Evolutionary conservation across 768 basidiomycete species (phyloP), one percentile per base, ranked within the genome.

Genomic region (Amanita polypyramis): DNA sequence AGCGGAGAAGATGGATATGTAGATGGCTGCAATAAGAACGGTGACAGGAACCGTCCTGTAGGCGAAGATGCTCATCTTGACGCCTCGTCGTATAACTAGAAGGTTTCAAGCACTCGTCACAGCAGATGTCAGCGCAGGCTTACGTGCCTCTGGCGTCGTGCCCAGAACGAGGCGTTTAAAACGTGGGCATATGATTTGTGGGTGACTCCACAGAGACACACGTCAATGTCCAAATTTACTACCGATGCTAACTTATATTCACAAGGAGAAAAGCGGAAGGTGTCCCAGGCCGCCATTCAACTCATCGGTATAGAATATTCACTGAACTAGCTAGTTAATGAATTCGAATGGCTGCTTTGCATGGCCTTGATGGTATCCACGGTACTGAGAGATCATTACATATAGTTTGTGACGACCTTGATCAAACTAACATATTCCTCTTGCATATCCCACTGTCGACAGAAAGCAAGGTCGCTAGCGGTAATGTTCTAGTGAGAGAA

Each of bases 21-120:
- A 85, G 29, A 76, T 55, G 47, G 76, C 41, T 8, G 73, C 51
- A 12, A 73, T 60, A 2, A 81, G 56, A 44, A 76, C 45, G 4
- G 61, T 57, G 7, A 60, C 60, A 34, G 64, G 60, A 9, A 59
- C 33, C 17, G 58, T 56, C 21, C 60, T 51, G 49, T 59, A 65
- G 12, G 32, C 46, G 15, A 47, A 19, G 30, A 47, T 38, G 19
- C 19, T 36, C 44, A 45, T 45, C 21, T 19, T 45, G 15, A 15
- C n/a, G 7, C 19, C 20, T 21, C 9, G 7, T n/a, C 23, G 11
- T 19, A 5, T 9, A 19, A 11, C 25, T 19, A 44, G 19, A 7
- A 34, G 43, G 12, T 23, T 15, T 1, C 14, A 44, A 14, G 15
- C 17, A 21, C 25, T 27, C 39, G 19, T 14, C 20, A 21, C 19